Conservation (phyloP, 306 rosid genomes). For the Hippophae rhamnoides region DNA sequence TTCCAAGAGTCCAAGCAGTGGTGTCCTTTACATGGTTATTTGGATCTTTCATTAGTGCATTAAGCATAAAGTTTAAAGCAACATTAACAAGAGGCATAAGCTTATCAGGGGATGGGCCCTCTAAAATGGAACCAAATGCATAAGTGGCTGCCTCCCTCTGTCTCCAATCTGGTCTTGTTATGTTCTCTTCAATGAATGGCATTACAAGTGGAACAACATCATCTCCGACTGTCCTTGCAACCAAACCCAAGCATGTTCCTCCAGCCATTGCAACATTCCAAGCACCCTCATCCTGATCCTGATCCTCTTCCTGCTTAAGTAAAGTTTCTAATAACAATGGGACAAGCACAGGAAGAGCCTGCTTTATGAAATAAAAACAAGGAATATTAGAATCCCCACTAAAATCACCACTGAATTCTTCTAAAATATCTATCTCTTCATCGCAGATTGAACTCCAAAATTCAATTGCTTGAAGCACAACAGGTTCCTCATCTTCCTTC, state of each 20-base stretch:
- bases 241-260: constrained; percentile 88
- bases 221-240: constrained; percentile 89
- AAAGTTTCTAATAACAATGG: constrained; percentile 83
- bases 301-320: constrained; percentile 89
- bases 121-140: constrained; percentile 91
- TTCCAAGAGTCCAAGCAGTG: constrained; percentile 94
- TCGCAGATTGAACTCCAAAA: constrained; percentile 97
- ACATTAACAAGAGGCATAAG: constrained; percentile 70
- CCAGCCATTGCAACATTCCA: constrained; percentile 99
- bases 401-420: constrained; percentile 80
- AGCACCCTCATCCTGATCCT: constrained; percentile 95
- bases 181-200: constrained; percentile 90
- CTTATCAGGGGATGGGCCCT: constrained; percentile 88
- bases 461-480: constrained; percentile 85
- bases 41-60: constrained; percentile 67
- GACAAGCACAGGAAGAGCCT: constrained; percentile 75
- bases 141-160: constrained; percentile 93
- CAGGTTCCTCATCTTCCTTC: constrained; percentile 84
- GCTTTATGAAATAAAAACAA: constrained; percentile 75
- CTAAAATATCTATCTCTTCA: constrained; percentile 82
- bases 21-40: constrained; percentile 92
- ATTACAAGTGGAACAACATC: constrained; percentile 81
- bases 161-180: constrained; percentile 86
- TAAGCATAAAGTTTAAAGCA: constrained; percentile 71
- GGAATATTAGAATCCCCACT: constrained; percentile 73